phyloP scores from a whole-genome alignment of 23 red algal genomes.

The Gracilaria vermiculophylla region DNA sequence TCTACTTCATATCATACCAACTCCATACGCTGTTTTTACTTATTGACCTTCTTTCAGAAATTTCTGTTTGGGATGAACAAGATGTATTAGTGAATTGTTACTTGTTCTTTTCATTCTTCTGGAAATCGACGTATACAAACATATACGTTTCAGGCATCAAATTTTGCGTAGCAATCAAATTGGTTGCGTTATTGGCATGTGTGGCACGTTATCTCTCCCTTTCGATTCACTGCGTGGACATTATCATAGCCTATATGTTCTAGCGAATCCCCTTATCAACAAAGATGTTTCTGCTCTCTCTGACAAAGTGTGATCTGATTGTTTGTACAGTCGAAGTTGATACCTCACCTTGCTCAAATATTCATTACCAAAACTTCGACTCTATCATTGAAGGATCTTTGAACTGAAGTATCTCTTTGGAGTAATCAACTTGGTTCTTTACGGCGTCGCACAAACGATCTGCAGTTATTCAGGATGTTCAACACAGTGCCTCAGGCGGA shows the following conservation, averaged over 20 bases:
- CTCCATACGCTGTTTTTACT: neutral
- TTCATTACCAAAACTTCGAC: no score
- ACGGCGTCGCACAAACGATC: neutral
- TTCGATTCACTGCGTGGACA: neutral
- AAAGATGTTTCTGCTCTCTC: neutral
- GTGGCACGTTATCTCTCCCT: neutral
- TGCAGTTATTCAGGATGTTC: neutral
- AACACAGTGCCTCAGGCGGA: neutral
- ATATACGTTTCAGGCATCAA: neutral
- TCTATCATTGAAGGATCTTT: no score
- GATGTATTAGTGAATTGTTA: neutral
- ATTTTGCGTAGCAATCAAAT: neutral
- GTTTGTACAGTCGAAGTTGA: neutral
- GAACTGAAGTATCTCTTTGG: neutral
- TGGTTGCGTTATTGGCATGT: neutral
- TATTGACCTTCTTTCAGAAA: neutral
- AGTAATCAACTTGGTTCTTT: neutral
- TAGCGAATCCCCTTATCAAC: neutral
- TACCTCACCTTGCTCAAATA: neutral
- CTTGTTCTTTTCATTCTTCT: neutral
- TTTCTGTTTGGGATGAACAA: neutral
- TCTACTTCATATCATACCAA: neutral
- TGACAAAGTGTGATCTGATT: neutral
- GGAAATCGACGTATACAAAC: neutral
- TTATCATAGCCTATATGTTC: neutral